phyloP scores from a whole-genome alignment of 2,329 filamentous ascomycete species.

The Pseudogymnoascus sp. region DNA sequence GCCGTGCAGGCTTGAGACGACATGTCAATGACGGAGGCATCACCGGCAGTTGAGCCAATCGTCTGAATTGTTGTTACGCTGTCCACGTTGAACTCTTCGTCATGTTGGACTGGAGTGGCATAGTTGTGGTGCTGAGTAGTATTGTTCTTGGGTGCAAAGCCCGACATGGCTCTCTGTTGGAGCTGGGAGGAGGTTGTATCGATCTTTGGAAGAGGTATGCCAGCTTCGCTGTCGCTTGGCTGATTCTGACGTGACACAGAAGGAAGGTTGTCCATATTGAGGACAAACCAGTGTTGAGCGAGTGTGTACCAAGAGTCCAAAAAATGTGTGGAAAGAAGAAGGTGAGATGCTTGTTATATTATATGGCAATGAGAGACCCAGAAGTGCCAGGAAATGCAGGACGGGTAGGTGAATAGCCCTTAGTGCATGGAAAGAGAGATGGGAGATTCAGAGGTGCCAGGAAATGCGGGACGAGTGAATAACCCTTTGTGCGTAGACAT shows the following conservation, averaged over 20 bases:
- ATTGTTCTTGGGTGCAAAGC: neutral
- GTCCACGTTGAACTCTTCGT: neutral
- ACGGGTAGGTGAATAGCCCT: neutral
- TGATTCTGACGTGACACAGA: neutral
- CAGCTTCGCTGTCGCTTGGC: neutral
- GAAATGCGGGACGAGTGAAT: neutral
- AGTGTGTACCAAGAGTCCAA: neutral
- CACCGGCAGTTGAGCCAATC: neutral
- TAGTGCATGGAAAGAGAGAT: neutral
- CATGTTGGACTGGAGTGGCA: neutral
- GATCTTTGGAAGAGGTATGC: neutral
- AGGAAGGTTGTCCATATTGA: neutral
- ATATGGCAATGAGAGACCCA: neutral
- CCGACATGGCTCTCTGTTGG: neutral
- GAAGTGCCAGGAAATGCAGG: neutral
- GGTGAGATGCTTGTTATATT: neutral
- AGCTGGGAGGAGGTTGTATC: neutral
- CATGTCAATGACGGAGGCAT: neutral
- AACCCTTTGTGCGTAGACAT: neutral
- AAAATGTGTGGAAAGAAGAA: neutral
- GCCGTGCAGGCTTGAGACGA: neutral
- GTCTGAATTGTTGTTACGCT: neutral
- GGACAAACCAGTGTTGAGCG: neutral
- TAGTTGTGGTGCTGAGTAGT: neutral
- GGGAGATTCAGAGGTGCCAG: neutral